phyloP scores from a whole-genome alignment of 306 rosid genomes.

The Quercus parvula region DNA sequence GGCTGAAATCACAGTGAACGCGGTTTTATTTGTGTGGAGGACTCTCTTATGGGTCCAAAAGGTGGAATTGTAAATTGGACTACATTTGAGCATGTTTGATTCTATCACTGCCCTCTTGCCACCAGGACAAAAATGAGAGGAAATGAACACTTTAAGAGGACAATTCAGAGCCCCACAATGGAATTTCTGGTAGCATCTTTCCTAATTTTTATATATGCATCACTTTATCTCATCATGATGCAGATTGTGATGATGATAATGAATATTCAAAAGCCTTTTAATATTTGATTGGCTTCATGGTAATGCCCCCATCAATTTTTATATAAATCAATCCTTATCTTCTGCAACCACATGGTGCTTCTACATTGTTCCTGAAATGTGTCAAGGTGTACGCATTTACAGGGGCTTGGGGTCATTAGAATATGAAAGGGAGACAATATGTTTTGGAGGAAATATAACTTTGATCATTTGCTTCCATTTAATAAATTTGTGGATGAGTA shows the following conservation, averaged over 20 bases:
- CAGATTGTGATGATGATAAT: slow-evolving; percentile 2
- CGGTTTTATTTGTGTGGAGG: no score
- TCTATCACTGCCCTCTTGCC: background rate
- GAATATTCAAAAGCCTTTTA: slow-evolving; percentile 6
- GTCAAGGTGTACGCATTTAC: slow-evolving; percentile 29
- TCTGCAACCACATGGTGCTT: slow-evolving; percentile 31
- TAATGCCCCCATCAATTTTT: slow-evolving; percentile 21
- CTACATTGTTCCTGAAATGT: slow-evolving; percentile 45
- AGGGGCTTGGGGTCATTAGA: slow-evolving; percentile 22
- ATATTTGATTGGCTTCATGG: slow-evolving; percentile 23
- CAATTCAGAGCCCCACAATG: background rate
- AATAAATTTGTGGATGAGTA: slow-evolving; percentile 24
- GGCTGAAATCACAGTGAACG: no score
- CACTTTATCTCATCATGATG: slow-evolving; percentile 4
- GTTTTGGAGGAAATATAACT: slow-evolving; percentile 40
- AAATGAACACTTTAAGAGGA: background rate
- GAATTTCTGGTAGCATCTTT: slow-evolving; percentile 8
- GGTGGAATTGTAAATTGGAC: background rate
- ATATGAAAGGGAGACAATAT: slow-evolving; percentile 27
- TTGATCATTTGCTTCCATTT: slow-evolving; percentile 28
- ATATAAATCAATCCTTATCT: slow-evolving; percentile 31
- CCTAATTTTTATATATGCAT: background rate
- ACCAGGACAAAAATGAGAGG: background rate
- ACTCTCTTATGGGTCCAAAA: background rate
- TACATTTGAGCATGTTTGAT: background rate